phyloP scores from a whole-genome alignment of 2,329 filamentous ascomycete species.

The Aspergillus sclerotialis region DNA sequence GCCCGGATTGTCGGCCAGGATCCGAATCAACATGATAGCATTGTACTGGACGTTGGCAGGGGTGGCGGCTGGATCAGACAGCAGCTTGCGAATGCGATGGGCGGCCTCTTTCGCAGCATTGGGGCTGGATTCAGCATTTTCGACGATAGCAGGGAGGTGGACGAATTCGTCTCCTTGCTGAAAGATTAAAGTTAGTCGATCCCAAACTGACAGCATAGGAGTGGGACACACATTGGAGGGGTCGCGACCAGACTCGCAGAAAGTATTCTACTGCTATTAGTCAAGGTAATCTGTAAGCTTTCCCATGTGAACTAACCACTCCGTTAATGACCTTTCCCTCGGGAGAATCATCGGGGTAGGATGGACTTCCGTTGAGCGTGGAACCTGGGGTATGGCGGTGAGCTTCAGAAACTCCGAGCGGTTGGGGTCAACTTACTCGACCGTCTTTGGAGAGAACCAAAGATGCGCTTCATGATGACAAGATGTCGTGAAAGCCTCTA shows the following conservation, averaged over 20 bases:
- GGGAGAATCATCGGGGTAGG: conserved; percentile 29
- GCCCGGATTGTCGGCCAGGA: conserved; percentile 86
- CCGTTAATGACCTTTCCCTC: conserved; percentile 34
- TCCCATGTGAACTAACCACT: conserved; percentile 26
- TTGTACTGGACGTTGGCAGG: conserved; percentile 81
- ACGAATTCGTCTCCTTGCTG: conserved; percentile 78
- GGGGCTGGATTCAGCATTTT: conserved; percentile 87
- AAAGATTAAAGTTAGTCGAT: not conserved
- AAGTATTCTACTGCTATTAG: conserved; percentile 53
- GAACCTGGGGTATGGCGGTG: conserved; percentile 15
- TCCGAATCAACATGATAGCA: conserved; percentile 88
- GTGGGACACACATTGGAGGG: conserved; percentile 47
- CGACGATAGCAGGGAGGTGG: conserved; percentile 87
- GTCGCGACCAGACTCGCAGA: conserved; percentile 66
- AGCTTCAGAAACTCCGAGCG: conserved; percentile 1
- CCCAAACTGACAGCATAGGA: not conserved
- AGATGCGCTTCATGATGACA: conserved; percentile 29
- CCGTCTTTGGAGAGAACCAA: conserved; percentile 25
- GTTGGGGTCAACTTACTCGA: conserved; percentile 26
- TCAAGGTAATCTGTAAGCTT: conserved; percentile 4
- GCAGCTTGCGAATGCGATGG: conserved; percentile 70
- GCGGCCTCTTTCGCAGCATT: conserved; percentile 76
- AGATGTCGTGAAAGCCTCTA: too few relatives aligned
- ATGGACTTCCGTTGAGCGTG: conserved; percentile 12
- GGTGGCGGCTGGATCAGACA: conserved; percentile 62